phyloP scores from a whole-genome alignment of 192 early-diverging fungal genomes.

The Diversispora epigaea region DNA sequence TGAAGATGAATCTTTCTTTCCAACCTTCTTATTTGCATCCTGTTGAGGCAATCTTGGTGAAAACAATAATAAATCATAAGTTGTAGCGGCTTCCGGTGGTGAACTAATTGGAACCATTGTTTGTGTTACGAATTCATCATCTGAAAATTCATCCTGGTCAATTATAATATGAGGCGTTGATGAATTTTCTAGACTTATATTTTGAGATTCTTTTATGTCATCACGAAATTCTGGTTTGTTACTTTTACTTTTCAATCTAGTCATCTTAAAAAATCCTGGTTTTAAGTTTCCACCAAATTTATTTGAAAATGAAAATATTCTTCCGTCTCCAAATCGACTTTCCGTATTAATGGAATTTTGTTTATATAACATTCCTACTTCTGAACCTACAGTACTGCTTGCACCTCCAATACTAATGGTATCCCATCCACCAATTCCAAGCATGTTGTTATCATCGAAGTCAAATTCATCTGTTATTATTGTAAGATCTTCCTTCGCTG shows the following conservation, averaged over 20 bases:
- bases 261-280: slow-evolving; percentile 19
- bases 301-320: slow-evolving; percentile 17
- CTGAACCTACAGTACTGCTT: neutral
- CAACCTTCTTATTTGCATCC: neutral
- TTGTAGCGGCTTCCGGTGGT: neutral
- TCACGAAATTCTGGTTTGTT: neutral
- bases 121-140: neutral
- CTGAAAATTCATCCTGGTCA: slow-evolving; percentile 19
- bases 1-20: neutral
- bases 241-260: neutral
- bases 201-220: neutral
- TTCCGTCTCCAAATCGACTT: slow-evolving; percentile 2
- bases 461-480: neutral
- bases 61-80: slow-evolving; percentile 6
- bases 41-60: neutral
- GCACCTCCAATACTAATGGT: neutral
- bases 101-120: neutral
- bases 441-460: neutral
- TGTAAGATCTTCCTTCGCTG: slow-evolving; percentile 38
- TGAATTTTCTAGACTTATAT: neutral
- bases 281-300: neutral
- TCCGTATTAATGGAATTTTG: neutral
- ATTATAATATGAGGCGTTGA: slow-evolving; percentile 11
- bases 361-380: slow-evolving; percentile 6
- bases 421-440: slow-evolving; percentile 12